These are phyloP conservation scores for Pyrenula aspistea DNA, from an alignment of 495 filamentous ascomycete species.

Conservation along the genomic window DNA sequence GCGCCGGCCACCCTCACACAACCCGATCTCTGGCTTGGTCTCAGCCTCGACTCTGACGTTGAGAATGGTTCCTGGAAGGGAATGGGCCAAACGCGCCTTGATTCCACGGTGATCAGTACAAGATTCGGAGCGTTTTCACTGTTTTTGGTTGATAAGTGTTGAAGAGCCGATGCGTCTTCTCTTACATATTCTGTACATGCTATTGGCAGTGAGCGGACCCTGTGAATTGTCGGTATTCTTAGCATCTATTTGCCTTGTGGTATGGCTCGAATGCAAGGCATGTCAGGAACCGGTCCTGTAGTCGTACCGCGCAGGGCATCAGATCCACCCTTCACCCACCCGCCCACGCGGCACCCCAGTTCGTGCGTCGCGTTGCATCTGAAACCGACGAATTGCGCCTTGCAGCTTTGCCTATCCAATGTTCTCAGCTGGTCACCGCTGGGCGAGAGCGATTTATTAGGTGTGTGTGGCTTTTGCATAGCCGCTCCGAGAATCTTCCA, in stretches of 20 bases:
- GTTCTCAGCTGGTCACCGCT: background rate
- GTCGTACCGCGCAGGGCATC: background rate
- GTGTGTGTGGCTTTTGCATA: background rate
- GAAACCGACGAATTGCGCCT: background rate
- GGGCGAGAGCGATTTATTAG: background rate
- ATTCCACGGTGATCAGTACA: background rate
- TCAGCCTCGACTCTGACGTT: background rate
- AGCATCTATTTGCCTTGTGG: background rate
- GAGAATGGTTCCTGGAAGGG: background rate
- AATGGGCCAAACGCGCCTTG: background rate
- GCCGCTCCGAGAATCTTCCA: background rate
- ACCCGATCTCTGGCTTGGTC: background rate
- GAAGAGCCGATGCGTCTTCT: background rate
- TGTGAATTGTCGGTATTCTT: background rate
- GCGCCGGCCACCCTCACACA: background rate
- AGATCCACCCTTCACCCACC: background rate
- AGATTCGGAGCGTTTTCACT: background rate
- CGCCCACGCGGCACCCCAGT: background rate
- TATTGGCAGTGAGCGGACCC: background rate
- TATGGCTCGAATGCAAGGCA: background rate
- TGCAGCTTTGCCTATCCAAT: background rate
- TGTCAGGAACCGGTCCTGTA: background rate
- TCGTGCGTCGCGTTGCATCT: background rate
- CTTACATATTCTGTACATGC: background rate
- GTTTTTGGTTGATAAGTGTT: background rate